Evolutionary conservation across 2,329 filamentous ascomycete species (phyloP).

Genomic region (Dactylellina drechsleri): DNA sequence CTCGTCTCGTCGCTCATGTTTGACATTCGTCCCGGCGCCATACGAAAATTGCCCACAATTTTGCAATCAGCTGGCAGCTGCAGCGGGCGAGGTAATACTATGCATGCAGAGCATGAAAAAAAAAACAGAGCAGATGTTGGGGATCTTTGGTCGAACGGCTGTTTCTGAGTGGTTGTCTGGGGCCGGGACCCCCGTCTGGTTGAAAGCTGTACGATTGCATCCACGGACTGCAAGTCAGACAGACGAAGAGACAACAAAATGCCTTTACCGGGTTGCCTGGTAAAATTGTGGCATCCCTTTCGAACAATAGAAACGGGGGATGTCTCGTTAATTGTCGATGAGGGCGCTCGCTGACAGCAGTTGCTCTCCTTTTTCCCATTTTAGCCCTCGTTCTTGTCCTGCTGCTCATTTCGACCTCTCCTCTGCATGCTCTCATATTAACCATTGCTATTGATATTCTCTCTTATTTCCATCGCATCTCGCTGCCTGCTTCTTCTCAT

Average conservation of each 20-base stretch:
- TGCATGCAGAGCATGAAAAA: neutral
- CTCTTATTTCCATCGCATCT: constrained; percentile 24
- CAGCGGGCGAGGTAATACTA: too few relatives aligned
- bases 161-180: constrained; percentile 34
- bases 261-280: too few relatives aligned
- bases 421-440: neutral
- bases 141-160: constrained; percentile 7
- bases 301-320: constrained; percentile 9
- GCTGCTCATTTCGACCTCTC: constrained; percentile 11
- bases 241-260: too few relatives aligned
- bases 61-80: too few relatives aligned
- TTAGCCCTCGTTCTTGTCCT: constrained; percentile 26
- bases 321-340: too few relatives aligned
- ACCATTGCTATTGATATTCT: constrained; percentile 2
- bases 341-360: neutral
- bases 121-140: neutral
- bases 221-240: too few relatives aligned
- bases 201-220: constrained; percentile 5
- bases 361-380: constrained; percentile 43
- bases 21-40: constrained; percentile 17
- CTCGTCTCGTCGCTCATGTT: constrained; percentile 32
- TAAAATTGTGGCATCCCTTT: too few relatives aligned
- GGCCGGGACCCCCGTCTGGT: constrained; percentile 27
- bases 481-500: constrained; percentile 12
- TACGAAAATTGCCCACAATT: too few relatives aligned